A percentile compares a stretch with the other conserved stretches of the same genome.
Conservation (phyloP, 2,329 filamentous ascomycete species). For the Thielaviopsis musarum region DNA sequence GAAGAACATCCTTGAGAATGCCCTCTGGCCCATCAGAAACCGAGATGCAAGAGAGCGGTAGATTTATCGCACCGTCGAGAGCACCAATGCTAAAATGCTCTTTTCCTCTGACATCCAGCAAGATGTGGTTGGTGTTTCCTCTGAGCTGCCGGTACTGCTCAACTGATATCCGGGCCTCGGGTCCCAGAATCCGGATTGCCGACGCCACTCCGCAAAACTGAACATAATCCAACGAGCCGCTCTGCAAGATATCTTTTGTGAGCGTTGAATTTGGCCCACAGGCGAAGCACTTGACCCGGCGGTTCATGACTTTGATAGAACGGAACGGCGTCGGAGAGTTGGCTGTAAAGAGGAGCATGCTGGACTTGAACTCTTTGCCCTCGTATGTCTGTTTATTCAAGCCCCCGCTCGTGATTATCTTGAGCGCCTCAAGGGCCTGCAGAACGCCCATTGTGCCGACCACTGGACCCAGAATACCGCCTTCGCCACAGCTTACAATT, state of each 20-base stretch:
- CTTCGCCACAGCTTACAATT: constrained; percentile 77
- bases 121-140: constrained; percentile 26
- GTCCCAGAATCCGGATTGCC: constrained; percentile 37
- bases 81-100: constrained; percentile 71
- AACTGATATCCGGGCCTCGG: constrained; percentile 52
- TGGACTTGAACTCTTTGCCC: constrained; percentile 6
- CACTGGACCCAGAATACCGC: constrained; percentile 79
- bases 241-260: constrained; percentile 41
- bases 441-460: constrained; percentile 87
- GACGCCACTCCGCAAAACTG: constrained; percentile 59
- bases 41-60: constrained; percentile 43
- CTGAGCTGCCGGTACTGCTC: constrained; percentile 31
- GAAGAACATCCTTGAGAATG: constrained; percentile 21
- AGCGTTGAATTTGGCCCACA: constrained; percentile 51
- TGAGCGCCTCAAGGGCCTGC: constrained; percentile 79
- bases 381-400: constrained; percentile 11
- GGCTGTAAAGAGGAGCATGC: constrained; percentile 32
- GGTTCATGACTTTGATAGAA: constrained; percentile 54
- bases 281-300: constrained; percentile 54
- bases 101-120: constrained; percentile 72
- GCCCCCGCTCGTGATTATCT: constrained; percentile 43
- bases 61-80: constrained; percentile 58
- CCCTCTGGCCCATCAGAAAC: constrained; percentile 16
- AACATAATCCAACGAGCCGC: constrained; percentile 62
- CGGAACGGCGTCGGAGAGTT: constrained; percentile 40